phyloP scores from a whole-genome alignment of 108 stramenopile genomes.

The Cyclotella distinguenda region DNA sequence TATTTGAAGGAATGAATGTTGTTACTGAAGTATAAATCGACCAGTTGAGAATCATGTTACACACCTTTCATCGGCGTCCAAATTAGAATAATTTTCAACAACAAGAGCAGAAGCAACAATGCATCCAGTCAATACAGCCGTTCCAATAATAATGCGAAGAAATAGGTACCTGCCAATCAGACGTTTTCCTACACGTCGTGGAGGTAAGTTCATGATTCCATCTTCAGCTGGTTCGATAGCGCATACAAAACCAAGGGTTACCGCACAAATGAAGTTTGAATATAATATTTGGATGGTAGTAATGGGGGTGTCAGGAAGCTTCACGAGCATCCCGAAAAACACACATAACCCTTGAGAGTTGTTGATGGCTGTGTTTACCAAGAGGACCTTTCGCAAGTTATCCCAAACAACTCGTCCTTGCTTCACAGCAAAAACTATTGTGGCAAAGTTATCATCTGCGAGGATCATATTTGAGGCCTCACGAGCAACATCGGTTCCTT shows the following conservation, averaged over 20 bases:
- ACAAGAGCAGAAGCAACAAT: slow-evolving; percentile 58
- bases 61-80: slow-evolving; percentile 11
- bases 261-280: slow-evolving; percentile 87
- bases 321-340: slow-evolving; percentile 69
- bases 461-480: slow-evolving; percentile 97
- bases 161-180: slow-evolving; percentile 86
- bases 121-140: slow-evolving; percentile 50
- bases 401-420: slow-evolving; percentile 90
- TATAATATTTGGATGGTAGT: slow-evolving; percentile 81
- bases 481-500: slow-evolving; percentile 96
- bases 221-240: slow-evolving; percentile 89
- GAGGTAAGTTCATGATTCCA: slow-evolving; percentile 77
- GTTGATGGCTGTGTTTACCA: slow-evolving; percentile 89
- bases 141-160: slow-evolving; percentile 74
- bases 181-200: slow-evolving; percentile 84
- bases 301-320: slow-evolving; percentile 61
- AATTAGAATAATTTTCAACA: slow-evolving; percentile 29
- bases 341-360: slow-evolving; percentile 84
- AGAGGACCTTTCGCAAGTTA: slow-evolving; percentile 80
- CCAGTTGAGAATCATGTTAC: neutral
- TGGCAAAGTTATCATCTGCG: slow-evolving; percentile 97
- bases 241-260: slow-evolving; percentile 82
- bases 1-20: too few relatives aligned
- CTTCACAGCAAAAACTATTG: slow-evolving; percentile 71
- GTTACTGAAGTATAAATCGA: neutral